Evolutionary conservation across 352 stramenopile species (phyloP), one percentile per base, ranked within the genome.

Genomic region (Phytophthora hybrid): DNA sequence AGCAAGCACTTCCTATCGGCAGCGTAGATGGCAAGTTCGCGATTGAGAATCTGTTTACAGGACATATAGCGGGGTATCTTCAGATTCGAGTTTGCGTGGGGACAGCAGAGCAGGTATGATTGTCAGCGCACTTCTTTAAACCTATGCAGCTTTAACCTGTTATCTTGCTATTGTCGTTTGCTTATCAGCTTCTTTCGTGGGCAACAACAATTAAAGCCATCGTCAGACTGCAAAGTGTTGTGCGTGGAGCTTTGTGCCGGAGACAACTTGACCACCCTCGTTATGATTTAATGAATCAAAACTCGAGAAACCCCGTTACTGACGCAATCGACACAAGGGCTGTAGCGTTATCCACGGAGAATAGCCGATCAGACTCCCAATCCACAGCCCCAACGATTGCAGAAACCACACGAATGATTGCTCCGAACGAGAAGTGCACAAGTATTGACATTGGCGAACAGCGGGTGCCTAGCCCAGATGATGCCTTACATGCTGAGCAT

Each of bases 41-140:
- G 14, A 73, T 93, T 41, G 61, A 82, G 1, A 79, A 93, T 66
- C 80, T 74, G 3, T 83, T 93, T 21, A 78, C 72, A 4, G 82
- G 82, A 0, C 32, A 64, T n/a, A 29, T 51, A 0, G 64, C 59
- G n/a, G 85, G 85, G 3, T 60, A 70, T 31, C 47, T 93, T 11
- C 77, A 74, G 16, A 60, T 71, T 54, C 67, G 77, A 31, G 44
- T 86, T 31, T 80, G 74, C 13, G 49, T 89, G 16, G 85, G 85
- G 2, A 90, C 85, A 32, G 75, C 79, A 29, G 82, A 93, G 23
- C 85, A 93, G 70, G 74, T 93, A 70, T 26, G 18, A 5, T 51
- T 65, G 21, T 57, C 6, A n/a, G 5, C 11, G 21, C 47, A 54
- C 8, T 10, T 19, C 23, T 37, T 37, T 23, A 11, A 54, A 13